These are phyloP conservation scores for Colletotrichum gloeosporioides DNA, from an alignment of 2,329 filamentous ascomycete species.

Conservation along the genomic window DNA sequence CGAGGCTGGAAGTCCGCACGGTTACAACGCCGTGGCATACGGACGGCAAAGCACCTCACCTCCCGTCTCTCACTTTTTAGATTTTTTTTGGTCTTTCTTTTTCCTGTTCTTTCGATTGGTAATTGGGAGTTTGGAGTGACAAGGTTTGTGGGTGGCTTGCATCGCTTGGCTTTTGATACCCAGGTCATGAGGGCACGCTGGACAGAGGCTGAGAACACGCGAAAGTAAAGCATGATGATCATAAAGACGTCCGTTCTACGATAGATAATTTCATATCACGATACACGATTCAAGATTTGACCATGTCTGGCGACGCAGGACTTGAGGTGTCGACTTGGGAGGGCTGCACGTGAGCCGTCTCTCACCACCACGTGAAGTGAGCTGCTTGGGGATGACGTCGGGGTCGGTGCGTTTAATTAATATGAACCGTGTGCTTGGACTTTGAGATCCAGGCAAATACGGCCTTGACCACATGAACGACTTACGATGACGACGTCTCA, in stretches of 20 bases:
- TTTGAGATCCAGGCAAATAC: neutral
- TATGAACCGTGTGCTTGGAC: neutral
- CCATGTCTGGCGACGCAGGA: neutral
- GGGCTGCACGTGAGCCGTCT: neutral
- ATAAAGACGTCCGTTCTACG: neutral
- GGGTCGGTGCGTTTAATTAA: neutral
- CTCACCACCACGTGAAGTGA: neutral
- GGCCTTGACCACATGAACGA: neutral
- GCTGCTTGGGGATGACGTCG: neutral
- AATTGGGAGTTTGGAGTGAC: neutral
- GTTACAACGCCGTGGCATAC: neutral
- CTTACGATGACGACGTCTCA: neutral
- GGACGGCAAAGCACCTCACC: constrained; percentile 16
- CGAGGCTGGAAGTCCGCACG: neutral
- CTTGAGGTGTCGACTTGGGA: neutral
- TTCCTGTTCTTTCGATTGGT: neutral
- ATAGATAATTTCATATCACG: neutral
- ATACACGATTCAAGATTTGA: neutral
- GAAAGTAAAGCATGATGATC: neutral
- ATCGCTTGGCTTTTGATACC: constrained; percentile 2
- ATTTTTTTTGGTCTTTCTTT: neutral
- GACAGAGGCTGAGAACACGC: neutral
- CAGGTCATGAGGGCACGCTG: neutral
- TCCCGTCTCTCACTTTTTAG: constrained; percentile 14
- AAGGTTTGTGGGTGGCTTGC: neutral